These are phyloP conservation scores for Albophoma yamanashiensis DNA, from an alignment of 2,329 filamentous ascomycete species.

Conservation along the genomic window DNA sequence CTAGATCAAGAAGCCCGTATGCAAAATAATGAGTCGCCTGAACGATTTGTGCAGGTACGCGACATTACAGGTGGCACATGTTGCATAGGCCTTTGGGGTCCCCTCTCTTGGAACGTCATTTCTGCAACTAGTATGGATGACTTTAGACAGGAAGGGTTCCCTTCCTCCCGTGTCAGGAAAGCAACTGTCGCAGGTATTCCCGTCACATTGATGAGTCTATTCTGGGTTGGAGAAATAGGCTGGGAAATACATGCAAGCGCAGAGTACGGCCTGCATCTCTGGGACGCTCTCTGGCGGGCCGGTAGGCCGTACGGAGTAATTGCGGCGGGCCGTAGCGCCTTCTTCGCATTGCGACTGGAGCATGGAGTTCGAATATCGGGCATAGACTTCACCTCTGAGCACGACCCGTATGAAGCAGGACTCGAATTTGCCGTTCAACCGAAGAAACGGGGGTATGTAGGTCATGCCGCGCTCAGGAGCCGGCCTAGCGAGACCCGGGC, in stretches of 20 bases:
- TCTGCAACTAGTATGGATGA: slow-evolving; percentile 31
- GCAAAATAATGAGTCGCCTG: slow-evolving; percentile 29
- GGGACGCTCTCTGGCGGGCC: slow-evolving; percentile 46
- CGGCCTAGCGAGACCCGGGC: slow-evolving; percentile 23
- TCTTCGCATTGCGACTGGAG: slow-evolving; percentile 48
- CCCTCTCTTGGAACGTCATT: slow-evolving; percentile 41
- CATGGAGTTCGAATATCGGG: slow-evolving; percentile 48
- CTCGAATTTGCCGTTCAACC: slow-evolving; percentile 37
- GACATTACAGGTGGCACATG: slow-evolving; percentile 51
- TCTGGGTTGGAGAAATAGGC: slow-evolving; percentile 49
- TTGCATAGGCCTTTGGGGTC: slow-evolving; percentile 53
- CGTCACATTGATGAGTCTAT: slow-evolving; percentile 43
- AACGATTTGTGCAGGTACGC: slow-evolving; percentile 36
- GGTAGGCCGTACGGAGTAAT: slow-evolving; percentile 44
- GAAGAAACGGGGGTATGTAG: slow-evolving; percentile 38
- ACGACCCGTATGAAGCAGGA: slow-evolving; percentile 49
- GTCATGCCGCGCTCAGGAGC: slow-evolving; percentile 34
- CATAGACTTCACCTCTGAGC: slow-evolving; percentile 48
- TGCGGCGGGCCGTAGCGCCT: slow-evolving; percentile 46
- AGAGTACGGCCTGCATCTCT: slow-evolving; percentile 45
- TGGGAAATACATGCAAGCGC: slow-evolving; percentile 53
- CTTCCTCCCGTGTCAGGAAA: slow-evolving; percentile 38
- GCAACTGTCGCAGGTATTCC: slow-evolving; percentile 43
- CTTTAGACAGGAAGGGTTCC: slow-evolving; percentile 32
- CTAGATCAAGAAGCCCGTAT: slow-evolving; percentile 39